phyloP scores from a whole-genome alignment of 257 asterid species.

The Rauvolfia tetraphylla region DNA sequence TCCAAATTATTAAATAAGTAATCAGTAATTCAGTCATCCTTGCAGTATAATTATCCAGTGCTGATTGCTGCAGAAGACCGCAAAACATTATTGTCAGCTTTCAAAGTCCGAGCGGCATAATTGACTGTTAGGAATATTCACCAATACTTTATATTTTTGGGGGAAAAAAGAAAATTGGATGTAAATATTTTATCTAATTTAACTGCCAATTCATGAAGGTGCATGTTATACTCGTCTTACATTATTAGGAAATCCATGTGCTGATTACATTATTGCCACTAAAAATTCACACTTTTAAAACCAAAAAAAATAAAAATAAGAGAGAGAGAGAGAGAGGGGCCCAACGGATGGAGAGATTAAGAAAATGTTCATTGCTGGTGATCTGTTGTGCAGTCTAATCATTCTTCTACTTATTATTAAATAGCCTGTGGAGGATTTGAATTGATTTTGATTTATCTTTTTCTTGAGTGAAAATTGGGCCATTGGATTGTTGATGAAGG shows the following conservation, averaged over 20 bases:
- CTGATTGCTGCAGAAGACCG: neutral
- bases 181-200: neutral
- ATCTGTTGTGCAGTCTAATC: conserved; percentile 10
- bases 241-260: conserved; percentile 10
- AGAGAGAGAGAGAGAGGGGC: neutral
- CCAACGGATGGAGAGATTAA: neutral
- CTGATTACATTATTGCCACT: conserved; percentile 14
- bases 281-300: too few relatives aligned
- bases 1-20: too few relatives aligned
- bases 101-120: neutral
- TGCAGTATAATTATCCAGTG: neutral
- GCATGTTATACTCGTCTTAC: neutral
- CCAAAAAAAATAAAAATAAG: neutral
- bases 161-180: neutral
- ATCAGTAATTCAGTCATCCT: neutral
- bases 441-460: too few relatives aligned
- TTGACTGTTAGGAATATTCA: conserved; percentile 3
- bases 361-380: conserved; percentile 4
- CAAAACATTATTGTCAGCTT: conserved; percentile 2
- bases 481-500: too few relatives aligned
- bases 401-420: too few relatives aligned
- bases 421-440: too few relatives aligned
- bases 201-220: neutral
- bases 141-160: neutral
- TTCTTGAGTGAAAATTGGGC: too few relatives aligned